These are phyloP conservation scores for Leptographium procerum DNA, from an alignment of 2,329 filamentous ascomycete species.

Conservation along the genomic window DNA sequence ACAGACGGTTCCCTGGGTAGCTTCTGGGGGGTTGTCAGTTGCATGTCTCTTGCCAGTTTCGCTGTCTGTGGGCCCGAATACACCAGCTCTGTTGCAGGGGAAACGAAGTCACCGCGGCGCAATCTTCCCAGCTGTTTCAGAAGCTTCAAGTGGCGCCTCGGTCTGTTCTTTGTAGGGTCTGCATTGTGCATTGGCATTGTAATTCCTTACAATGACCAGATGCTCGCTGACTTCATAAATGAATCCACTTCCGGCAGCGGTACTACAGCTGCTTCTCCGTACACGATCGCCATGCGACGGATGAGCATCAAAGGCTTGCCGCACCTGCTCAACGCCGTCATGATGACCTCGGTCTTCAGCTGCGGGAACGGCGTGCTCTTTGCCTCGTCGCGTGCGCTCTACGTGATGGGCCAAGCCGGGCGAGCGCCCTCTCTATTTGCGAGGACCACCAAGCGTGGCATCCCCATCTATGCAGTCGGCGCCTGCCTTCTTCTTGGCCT, in stretches of 20 bases:
- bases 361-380: slow-evolving; percentile 53
- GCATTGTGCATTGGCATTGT: slow-evolving; percentile 51
- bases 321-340: slow-evolving; percentile 49
- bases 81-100: slow-evolving; percentile 36
- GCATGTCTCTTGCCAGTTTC: slow-evolving; percentile 47
- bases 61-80: slow-evolving; percentile 28
- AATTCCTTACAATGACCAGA: slow-evolving; percentile 46
- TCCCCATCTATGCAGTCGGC: slow-evolving; percentile 51
- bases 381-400: slow-evolving; percentile 46
- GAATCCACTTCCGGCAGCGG: slow-evolving; percentile 31
- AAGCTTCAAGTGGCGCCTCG: slow-evolving; percentile 55
- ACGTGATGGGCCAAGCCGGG: slow-evolving; percentile 45
- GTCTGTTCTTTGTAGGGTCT: slow-evolving; percentile 55
- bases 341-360: slow-evolving; percentile 47
- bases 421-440: slow-evolving; percentile 29
- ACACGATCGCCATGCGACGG: slow-evolving; percentile 45
- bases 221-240: slow-evolving; percentile 36
- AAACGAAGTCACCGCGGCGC: slow-evolving; percentile 44
- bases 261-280: slow-evolving; percentile 41
- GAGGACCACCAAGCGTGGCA: slow-evolving; percentile 42
- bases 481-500: slow-evolving; percentile 49
- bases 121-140: slow-evolving; percentile 54
- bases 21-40: slow-evolving; percentile 55
- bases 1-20: slow-evolving; percentile 29
- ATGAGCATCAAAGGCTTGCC: slow-evolving; percentile 40